Percentiles rank a stretch among this genome's conserved stretches.
Evolutionary conservation across 2,329 filamentous ascomycete species (phyloP).

Genomic region (Raffaelea ambrosiae): DNA sequence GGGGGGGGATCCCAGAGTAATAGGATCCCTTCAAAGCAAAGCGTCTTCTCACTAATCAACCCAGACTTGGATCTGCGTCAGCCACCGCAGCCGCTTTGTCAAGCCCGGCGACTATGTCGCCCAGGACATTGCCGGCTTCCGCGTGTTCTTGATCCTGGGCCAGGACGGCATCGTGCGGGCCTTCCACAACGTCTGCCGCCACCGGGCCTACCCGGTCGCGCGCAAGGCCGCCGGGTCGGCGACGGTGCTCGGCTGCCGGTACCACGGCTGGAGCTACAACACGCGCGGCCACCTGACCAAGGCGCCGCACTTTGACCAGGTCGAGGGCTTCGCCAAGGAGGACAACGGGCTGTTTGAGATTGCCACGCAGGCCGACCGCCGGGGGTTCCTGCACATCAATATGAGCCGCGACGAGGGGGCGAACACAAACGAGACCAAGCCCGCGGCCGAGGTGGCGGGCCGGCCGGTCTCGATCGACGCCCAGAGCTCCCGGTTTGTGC

Average conservation of each 20-base stretch:
- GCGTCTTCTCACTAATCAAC: neutral
- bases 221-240: neutral
- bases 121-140: constrained; percentile 1
- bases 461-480: neutral
- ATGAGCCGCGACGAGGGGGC: neutral
- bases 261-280: constrained; percentile 8
- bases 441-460: neutral
- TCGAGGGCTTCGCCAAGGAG: neutral
- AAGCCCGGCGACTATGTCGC: constrained; percentile 4
- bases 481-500: neutral
- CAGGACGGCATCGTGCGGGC: constrained; percentile 2
- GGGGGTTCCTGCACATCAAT: constrained; percentile 3
- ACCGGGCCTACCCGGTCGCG: constrained; percentile 2
- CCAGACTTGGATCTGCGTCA: constrained; percentile 3
- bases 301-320: constrained; percentile 4
- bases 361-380: neutral
- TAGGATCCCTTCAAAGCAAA: no score
- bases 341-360: neutral
- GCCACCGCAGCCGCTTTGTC: neutral
- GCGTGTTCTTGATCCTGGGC: constrained; percentile 1
- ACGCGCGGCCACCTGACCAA: constrained; percentile 1
- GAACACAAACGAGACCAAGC: no score
- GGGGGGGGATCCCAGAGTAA: neutral
- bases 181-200: constrained; percentile 6
- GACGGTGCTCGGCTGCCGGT: constrained; percentile 2